Evolutionary conservation across 352 stramenopile species (phyloP), one percentile per base, ranked within the genome.

Genomic region (Globisporangium iwayamae): DNA sequence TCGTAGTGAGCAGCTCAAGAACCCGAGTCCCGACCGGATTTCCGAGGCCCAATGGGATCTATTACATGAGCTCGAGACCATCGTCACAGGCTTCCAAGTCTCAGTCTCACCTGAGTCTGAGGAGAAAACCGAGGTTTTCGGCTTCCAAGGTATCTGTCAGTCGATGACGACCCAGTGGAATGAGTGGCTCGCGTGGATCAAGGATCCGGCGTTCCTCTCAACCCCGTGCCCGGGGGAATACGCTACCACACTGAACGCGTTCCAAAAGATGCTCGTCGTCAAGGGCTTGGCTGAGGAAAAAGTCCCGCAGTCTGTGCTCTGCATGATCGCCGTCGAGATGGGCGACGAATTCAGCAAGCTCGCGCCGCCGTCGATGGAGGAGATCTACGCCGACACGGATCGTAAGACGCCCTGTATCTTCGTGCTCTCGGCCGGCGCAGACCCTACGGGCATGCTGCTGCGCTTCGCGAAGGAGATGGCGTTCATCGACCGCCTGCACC

Each of bases 361-460:
- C 50, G 71, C 76, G 6, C 76, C 87, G 9, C 93, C 90, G 8
- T 85, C 83, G 2, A 98, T 98, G 93, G 91, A 97, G 63, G 91
- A 97, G 48, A 97, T 98, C 56, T 98, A 97, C 76, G 82, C 74
- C 54, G 91, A 97, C 56, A 94, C 91, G 8, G 89, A 98, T 48
- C 81, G 89, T 38, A 93, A 91, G 59, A 98, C 93, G 9, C 93
- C 93, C 11, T 97, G 93, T 61, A 97, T 98, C 63, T 98, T 98
- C 62, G 92, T 98, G 46, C 67, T 98, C 2, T 97, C 87, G 0
- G 91, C 88, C 3, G 93, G 93, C 4, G 93, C 93, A 0, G 93
- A 98, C 59, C 93, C 93, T 8, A 98, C 93, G 5, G 89, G 85
- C 0, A 96, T 98, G 87, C 72, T 98, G 45, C 83, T 98, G 47